These are phyloP conservation scores for Aspergillus brasiliensis DNA, from an alignment of 2,329 filamentous ascomycete genomes.

Conservation along the genomic window DNA sequence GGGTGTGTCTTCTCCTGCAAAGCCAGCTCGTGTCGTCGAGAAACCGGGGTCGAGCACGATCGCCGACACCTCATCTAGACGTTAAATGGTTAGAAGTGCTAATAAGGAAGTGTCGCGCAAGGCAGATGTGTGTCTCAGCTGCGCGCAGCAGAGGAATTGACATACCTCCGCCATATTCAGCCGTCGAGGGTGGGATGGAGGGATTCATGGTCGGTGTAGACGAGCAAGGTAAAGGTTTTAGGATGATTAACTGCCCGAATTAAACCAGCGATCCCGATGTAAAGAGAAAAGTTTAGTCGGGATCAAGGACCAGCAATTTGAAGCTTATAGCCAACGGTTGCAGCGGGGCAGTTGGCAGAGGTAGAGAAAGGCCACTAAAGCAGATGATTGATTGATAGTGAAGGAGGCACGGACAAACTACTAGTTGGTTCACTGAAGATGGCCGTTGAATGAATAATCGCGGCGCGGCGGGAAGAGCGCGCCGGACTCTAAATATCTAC, in stretches of 20 bases:
- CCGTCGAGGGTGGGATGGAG: constrained; percentile 48
- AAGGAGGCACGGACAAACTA: background rate
- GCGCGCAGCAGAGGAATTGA: constrained; percentile 19
- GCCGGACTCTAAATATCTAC: background rate
- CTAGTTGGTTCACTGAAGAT: too few relatives aligned
- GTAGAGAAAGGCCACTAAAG: background rate
- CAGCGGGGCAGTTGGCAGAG: background rate
- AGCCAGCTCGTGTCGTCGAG: constrained; percentile 87
- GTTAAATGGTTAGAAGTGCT: constrained; percentile 8
- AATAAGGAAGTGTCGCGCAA: background rate
- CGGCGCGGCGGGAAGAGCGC: background rate
- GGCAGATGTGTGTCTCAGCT: background rate
- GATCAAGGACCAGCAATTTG: background rate
- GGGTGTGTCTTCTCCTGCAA: constrained; percentile 95
- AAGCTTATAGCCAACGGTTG: background rate
- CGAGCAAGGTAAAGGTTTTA: constrained; percentile 11
- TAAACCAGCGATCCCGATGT: background rate
- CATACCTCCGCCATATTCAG: constrained; percentile 54
- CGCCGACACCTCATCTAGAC: constrained; percentile 91
- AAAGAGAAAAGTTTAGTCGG: background rate
- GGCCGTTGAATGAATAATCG: constrained; percentile 6
- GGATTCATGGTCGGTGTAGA: constrained; percentile 38
- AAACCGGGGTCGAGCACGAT: constrained; percentile 95
- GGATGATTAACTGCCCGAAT: background rate
- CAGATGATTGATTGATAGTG: background rate